These are phyloP conservation scores for Periconia sp. DNA, from an alignment of 2,329 filamentous ascomycete species.

Conservation along the genomic window DNA sequence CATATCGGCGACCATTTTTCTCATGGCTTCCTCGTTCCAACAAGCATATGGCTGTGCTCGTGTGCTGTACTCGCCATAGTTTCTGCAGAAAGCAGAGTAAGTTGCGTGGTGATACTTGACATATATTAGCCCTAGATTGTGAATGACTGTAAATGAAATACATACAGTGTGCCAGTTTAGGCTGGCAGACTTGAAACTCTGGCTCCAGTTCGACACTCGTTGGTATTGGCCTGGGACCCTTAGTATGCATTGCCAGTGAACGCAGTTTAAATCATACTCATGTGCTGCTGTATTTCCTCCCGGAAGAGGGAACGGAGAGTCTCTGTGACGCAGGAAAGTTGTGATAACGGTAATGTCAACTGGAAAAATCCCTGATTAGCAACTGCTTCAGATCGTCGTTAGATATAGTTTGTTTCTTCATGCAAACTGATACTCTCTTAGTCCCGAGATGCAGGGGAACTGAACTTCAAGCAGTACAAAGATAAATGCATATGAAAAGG, in stretches of 20 bases:
- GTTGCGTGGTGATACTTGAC: slow-evolving; percentile 22
- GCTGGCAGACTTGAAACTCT: slow-evolving; percentile 28
- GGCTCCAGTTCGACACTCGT: slow-evolving; percentile 28
- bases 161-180: slow-evolving; percentile 42
- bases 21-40: slow-evolving; percentile 52
- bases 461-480: neutral
- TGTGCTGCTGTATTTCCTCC: slow-evolving; percentile 6
- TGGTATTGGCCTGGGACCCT: slow-evolving; percentile 6
- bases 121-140: neutral
- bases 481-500: neutral
- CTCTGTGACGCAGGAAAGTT: slow-evolving; percentile 9
- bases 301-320: slow-evolving; percentile 12
- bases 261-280: slow-evolving; percentile 10
- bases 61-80: slow-evolving; percentile 45
- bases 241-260: slow-evolving; percentile 3
- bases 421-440: neutral
- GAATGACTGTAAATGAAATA: slow-evolving; percentile 10
- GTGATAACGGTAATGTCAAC: slow-evolving; percentile 20
- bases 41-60: slow-evolving; percentile 24
- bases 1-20: slow-evolving; percentile 40
- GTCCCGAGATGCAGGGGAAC: neutral
- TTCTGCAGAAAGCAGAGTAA: slow-evolving; percentile 49
- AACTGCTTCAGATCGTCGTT: neutral
- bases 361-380: slow-evolving; percentile 13
- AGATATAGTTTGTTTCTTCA: neutral